Base-by-base conservation (phyloP, 2,329 filamentous ascomycete genomes). In the Fusarium bulbicola region DNA sequence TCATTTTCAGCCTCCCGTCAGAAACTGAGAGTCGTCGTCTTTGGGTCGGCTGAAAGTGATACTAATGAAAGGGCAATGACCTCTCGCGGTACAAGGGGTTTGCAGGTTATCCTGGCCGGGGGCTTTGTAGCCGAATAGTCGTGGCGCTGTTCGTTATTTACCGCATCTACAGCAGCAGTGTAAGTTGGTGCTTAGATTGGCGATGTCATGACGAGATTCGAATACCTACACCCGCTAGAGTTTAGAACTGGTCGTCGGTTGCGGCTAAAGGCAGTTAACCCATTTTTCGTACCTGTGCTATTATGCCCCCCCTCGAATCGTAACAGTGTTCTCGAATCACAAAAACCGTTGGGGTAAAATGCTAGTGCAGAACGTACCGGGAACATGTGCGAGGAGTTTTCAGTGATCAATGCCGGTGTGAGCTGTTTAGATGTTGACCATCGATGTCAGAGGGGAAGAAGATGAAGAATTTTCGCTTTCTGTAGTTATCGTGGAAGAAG, bases 131-230 rank as follows among this genome's bases (percentile, higher is more conserved):
- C 68, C 68, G 46, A 72, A 60, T 61, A 54, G 68, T 63, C 70
- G 67, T 75, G 69, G 74, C 69, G 72, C 61, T 64, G 66, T 59
- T 72, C 50, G 63, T 63, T 62, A 49, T 68, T 49, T 68, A 56
- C 65, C 56, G 49, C 37, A 52, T 42, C 36, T 59, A 53, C 42
- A 49, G 14, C n/a, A 42, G 30, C 28, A 53, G 30, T 47, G 26
- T 14, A 62, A 43, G 47, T 46, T 66, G 53, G 60, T 47, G 54
- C 43, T 66, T 59, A 26, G 30, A 36, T 52, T 52, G 34, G 42
- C 45, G 49, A 59, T 65, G 45, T 28, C 58, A 64, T 60, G 42
- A 56, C 50, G 58, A 60, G 43, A 60, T 59, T 56, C 30, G 21
- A 72, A 40, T 50, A 39, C 15, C 32, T 34, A 34, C 39, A 24